Evolutionary conservation across 2,329 filamentous ascomycete genomes (phyloP), one percentile per base, ranked within the genome.

Genomic region (Akanthomyces muscarius): DNA sequence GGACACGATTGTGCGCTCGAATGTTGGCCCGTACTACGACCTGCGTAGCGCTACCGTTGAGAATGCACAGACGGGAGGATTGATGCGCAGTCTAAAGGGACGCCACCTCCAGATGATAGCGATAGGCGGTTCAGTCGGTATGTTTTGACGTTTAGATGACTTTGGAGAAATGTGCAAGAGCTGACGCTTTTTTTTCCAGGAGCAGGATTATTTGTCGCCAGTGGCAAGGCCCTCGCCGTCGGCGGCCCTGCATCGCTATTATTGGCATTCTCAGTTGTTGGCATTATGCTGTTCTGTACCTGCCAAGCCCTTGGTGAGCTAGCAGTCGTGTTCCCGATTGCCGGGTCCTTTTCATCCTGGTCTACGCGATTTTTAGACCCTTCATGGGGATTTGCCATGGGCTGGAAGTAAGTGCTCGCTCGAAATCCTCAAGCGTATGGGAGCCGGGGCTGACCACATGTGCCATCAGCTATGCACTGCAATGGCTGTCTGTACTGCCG

Each of bases 101-200:
- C 82, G 90, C 63, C 92, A 96, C 78, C 73, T 96, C 71, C 91
- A 95, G 78, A 96, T 96, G 92, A 96, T 96, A 78, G 92, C 92
- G 10, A 93, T 96, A 68, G 91, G 91, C 68, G 91, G 91, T 48
- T 92, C 89, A 8, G 94, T 95, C 69, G 89, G 88, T 84, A 77
- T 13, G 70, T 36, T 30, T 30, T 66, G 10, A 6, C 25, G 1
- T 44, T 13, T 1, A 7, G 4, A 52, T 5, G 4, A 30, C 25
- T 13, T 11, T 16, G 33, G 13, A 18, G 6, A 5, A 57, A 18
- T 1, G 13, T 41, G 44, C 33, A 6, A 30, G 11, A 11, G 10
- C 21, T 11, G 28, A n/a, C 33, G 21, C 21, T 21, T 11, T n/a
- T 33, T 11, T 10, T 18, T 44, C 14, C 4, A 63, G 62, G 55